Evolutionary conservation across 306 rosid genomes (phyloP), one percentile per base, ranked within the genome.

Genomic region (Carpinus fangiana): DNA sequence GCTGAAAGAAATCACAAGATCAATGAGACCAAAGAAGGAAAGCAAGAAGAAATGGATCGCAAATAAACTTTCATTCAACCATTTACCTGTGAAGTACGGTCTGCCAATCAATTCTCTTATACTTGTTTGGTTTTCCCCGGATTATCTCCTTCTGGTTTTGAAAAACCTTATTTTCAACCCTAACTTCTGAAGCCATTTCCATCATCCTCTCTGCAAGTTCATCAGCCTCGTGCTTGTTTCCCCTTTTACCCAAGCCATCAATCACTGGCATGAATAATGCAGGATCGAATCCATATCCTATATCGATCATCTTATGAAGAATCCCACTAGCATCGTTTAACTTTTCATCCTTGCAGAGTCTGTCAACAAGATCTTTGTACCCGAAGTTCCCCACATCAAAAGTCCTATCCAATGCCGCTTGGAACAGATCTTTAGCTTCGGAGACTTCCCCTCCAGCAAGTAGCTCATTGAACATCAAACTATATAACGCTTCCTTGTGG

Each of bases 381-480:
- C 85, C 78, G 88, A 92, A 95, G 73, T 86, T 88, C 68, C 88
- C 90, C 79, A 90, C 60, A 70, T 66, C 56, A 80, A 95, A 74
- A 78, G 79, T 78, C 84, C 86, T 86, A 73, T 92, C 96, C 72
- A 95, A 66, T 7, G 97, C 87, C 67, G 83, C 91, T 85, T 89
- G 90, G 76, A 92, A 87, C 48, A 95, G 82, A 60, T 83, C 90
- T 84, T 82, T 87, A 66, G 98, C 96, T 67, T 89, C 92, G 13
- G 79, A 81, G 48, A 87, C 79, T 81, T 86, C 81, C 38, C 93
- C 90, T 70, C 93, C 90, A 66, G 89, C 70, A 59, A 92, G 84
- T 72, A 95, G 87, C 83, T 91, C 90, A 81, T 91, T 95, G 86
- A 91, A 90, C 91, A 91, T 89, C 81, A 91, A 84, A 82, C 93